phyloP scores from a whole-genome alignment of 176 grass and related monocot species.

The Aegilops bicornis region DNA sequence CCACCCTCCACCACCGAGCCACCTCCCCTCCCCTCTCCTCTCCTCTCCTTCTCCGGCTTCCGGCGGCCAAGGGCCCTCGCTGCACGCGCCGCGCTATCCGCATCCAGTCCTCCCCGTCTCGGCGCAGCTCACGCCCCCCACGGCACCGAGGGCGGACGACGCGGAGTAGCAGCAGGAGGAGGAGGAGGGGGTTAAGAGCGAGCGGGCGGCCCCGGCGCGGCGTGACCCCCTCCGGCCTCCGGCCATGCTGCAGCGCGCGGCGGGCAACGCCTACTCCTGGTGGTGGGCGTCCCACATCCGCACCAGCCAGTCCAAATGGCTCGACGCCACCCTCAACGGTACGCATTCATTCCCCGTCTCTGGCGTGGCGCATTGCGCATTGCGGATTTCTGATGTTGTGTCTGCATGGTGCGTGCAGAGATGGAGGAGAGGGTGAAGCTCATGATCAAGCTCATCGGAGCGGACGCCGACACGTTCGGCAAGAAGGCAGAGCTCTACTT shows the following conservation, averaged over 20 bases:
- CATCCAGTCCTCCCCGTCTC: background rate
- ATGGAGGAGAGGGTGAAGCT: conserved; percentile 79
- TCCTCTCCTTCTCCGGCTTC: background rate
- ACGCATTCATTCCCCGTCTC: background rate
- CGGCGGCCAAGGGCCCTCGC: background rate
- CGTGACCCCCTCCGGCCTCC: conserved; percentile 4
- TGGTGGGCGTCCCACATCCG: conserved; percentile 90
- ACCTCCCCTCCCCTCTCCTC: background rate
- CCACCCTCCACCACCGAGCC: conserved; percentile 29
- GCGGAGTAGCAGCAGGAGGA: background rate
- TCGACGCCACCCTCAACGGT: conserved; percentile 70
- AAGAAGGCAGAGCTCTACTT: conserved; percentile 97
- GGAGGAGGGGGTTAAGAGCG: background rate
- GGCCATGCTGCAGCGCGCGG: conserved; percentile 82
- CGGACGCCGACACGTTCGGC: conserved; percentile 74
- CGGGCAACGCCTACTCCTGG: conserved; percentile 91
- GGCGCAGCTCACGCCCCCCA: background rate
- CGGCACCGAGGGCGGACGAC: background rate
- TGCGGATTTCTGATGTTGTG: background rate
- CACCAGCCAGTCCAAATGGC: conserved; percentile 81
- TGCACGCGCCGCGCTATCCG: background rate
- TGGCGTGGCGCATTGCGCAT: background rate
- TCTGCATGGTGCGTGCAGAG: conserved; percentile 38
- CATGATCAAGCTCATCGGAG: conserved; percentile 91
- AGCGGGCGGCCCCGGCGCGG: conserved; percentile 2